Conservation (phyloP, 108 stramenopile genomes). For the Schizochytrium sp. region DNA sequence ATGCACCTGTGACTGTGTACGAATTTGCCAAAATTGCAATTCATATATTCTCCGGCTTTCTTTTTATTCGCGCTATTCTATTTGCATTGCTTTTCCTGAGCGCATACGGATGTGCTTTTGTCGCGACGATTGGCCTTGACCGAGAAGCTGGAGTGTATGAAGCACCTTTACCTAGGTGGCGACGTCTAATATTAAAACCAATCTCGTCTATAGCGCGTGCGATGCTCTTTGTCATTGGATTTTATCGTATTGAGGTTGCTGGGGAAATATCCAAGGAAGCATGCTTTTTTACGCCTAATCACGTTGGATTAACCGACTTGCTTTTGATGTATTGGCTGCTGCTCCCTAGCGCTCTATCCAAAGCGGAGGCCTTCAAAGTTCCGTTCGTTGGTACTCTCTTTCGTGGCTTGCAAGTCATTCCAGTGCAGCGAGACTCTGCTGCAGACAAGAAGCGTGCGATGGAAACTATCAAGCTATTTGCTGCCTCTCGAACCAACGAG, state of each 20-base stretch:
- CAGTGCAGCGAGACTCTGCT: conserved; percentile 54
- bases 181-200: conserved; percentile 62
- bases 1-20: conserved; percentile 63
- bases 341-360: conserved; percentile 65
- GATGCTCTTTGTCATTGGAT: conserved; percentile 66
- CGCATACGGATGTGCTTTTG: conserved; percentile 49
- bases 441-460: conserved; percentile 48
- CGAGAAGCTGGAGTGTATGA: conserved; percentile 52
- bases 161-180: conserved; percentile 60
- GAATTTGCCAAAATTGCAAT: conserved; percentile 66
- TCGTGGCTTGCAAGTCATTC: conserved; percentile 64
- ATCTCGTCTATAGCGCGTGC: conserved; percentile 65
- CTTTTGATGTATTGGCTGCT: conserved; percentile 65
- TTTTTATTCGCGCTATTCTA: conserved; percentile 48
- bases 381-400: conserved; percentile 63
- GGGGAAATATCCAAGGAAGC: conserved; percentile 39
- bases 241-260: conserved; percentile 67
- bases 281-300: conserved; percentile 66
- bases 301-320: conserved; percentile 68
- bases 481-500: conserved; percentile 53
- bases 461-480: conserved; percentile 41
- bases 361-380: conserved; percentile 67
- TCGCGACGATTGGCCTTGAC: neutral
- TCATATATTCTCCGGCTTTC: conserved; percentile 14
- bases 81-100: conserved; percentile 57